Percentiles rank a stretch among this genome's conserved stretches.
These are phyloP conservation scores for Talaromyces ruber DNA, from an alignment of 495 filamentous ascomycete genomes.

Conservation along the genomic window DNA sequence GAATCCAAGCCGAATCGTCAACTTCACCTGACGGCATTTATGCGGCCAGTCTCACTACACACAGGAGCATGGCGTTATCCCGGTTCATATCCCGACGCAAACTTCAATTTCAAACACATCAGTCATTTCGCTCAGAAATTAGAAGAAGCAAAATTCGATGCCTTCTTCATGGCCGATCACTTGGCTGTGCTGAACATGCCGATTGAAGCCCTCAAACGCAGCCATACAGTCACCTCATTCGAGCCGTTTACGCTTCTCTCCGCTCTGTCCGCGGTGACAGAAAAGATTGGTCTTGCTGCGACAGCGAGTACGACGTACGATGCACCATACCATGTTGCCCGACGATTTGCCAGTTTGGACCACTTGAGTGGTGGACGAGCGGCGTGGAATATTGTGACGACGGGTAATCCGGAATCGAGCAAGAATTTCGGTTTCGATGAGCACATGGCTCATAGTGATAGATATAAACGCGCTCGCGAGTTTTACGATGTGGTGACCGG, in stretches of 20 bases:
- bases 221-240: constrained; percentile 47
- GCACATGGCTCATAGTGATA: constrained; percentile 25
- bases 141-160: constrained; percentile 51
- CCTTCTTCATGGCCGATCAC: constrained; percentile 56
- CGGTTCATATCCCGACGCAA: constrained; percentile 45
- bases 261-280: constrained; percentile 34
- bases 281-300: constrained; percentile 39
- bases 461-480: constrained; percentile 30
- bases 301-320: constrained; percentile 59
- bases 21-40: constrained; percentile 51
- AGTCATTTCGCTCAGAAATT: constrained; percentile 46
- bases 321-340: constrained; percentile 54
- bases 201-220: constrained; percentile 46
- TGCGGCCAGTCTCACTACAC: constrained; percentile 48
- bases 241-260: constrained; percentile 42
- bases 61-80: constrained; percentile 53
- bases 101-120: constrained; percentile 50
- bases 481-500: constrained; percentile 31
- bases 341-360: constrained; percentile 53
- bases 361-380: constrained; percentile 50
- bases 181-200: constrained; percentile 52
- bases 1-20: constrained; percentile 11
- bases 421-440: constrained; percentile 28
- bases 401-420: constrained; percentile 27
- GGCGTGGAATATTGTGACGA: constrained; percentile 34